These are phyloP conservation scores for Globisporangium nunn DNA, from an alignment of 352 stramenopile genomes.

Conservation along the genomic window DNA sequence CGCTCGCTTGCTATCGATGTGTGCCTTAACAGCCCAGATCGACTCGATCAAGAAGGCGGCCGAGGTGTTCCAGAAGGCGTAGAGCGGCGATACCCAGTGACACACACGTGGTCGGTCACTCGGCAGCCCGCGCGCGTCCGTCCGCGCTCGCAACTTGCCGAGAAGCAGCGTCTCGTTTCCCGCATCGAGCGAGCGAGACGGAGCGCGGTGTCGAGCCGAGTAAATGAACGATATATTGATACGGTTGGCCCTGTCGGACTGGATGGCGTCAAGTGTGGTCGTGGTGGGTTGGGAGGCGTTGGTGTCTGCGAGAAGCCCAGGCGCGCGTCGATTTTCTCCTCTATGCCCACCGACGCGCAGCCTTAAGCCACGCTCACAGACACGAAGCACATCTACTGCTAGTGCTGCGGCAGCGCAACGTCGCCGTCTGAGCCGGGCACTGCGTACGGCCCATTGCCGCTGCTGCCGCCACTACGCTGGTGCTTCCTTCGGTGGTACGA, in stretches of 20 bases:
- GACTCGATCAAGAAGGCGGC: slow-evolving; percentile 81
- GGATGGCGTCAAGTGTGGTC: neutral
- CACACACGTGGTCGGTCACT: neutral
- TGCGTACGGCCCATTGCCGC: neutral
- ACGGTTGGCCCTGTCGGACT: neutral
- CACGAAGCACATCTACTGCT: neutral
- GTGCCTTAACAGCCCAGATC: slow-evolving; percentile 38
- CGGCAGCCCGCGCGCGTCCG: neutral
- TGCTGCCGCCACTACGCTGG: slow-evolving; percentile 13
- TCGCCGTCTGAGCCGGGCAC: neutral
- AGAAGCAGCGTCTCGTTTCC: neutral
- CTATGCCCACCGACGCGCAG: too few species aligned
- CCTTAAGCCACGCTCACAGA: neutral
- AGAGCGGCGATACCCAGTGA: slow-evolving; percentile 1
- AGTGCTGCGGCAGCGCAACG: neutral
- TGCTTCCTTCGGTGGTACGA: slow-evolving; percentile 35
- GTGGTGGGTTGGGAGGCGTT: too few species aligned
- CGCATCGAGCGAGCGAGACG: neutral
- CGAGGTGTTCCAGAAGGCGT: slow-evolving; percentile 64
- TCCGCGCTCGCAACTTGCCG: too few species aligned
- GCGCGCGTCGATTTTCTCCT: too few species aligned
- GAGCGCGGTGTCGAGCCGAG: neutral
- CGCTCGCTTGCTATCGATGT: neutral
- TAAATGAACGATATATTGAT: slow-evolving; percentile 3
- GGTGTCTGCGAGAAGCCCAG: too few species aligned